A percentile compares a stretch with the other conserved stretches of the same genome.
phyloP scores from a whole-genome alignment of 176 grass and related monocot species.

The Aegilops speltoides region DNA sequence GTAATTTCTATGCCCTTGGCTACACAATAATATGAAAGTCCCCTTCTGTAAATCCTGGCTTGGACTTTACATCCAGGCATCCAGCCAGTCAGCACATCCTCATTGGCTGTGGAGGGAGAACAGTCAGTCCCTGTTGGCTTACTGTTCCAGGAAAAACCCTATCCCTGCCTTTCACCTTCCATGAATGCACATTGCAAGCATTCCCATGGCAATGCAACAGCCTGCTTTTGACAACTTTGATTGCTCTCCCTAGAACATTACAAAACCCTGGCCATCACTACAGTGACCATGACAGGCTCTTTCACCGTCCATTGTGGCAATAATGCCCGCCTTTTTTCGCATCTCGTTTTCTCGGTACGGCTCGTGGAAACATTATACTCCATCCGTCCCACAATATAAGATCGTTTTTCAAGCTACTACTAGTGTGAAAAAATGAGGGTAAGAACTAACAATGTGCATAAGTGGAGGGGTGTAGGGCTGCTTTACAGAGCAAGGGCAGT shows the following conservation, averaged over 20 bases:
- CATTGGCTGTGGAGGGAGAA: constrained; percentile 18
- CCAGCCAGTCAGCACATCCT: constrained; percentile 26
- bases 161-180: constrained; percentile 31
- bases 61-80: constrained; percentile 6
- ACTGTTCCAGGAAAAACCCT: constrained; percentile 28
- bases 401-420: neutral
- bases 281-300: constrained; percentile 28
- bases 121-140: neutral
- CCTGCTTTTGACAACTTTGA: constrained; percentile 32
- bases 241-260: constrained; percentile 25
- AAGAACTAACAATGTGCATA: constrained; percentile 18
- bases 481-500: constrained; percentile 33
- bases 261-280: constrained; percentile 21
- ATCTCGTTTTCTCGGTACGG: neutral
- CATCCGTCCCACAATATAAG: too few species aligned
- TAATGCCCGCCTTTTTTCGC: constrained; percentile 29
- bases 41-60: neutral
- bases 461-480: constrained; percentile 12
- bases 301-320: constrained; percentile 19
- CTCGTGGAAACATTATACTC: neutral
- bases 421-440: neutral
- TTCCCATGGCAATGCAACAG: constrained; percentile 43
- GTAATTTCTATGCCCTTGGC: neutral
- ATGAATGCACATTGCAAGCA: constrained; percentile 33
- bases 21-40: constrained; percentile 7